Conservation (phyloP, 164 flowering plant species). For the Brasenia schreberi region DNA sequence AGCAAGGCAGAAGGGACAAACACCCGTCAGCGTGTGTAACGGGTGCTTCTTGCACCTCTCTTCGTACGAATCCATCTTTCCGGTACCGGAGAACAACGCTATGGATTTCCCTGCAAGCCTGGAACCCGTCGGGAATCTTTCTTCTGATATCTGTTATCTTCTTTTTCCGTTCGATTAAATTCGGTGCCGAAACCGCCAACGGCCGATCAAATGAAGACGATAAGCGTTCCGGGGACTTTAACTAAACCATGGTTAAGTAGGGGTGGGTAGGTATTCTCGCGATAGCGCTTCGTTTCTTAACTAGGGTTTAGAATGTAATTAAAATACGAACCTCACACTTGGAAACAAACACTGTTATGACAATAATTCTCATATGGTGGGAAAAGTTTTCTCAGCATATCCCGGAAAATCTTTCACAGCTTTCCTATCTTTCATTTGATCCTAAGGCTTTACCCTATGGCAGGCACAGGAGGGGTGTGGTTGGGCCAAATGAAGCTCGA, state of each 20-base stretch:
- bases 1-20: slow-evolving; percentile 51
- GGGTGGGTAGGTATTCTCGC: not conserved
- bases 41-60: slow-evolving; percentile 65
- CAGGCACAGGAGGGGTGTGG: no score
- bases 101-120: not conserved
- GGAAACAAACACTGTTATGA: no score
- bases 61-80: not conserved
- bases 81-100: not conserved
- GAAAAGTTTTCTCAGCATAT: no score
- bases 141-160: not conserved
- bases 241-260: not conserved
- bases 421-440: no score
- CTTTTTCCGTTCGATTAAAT: not conserved
- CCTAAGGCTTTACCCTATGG: no score
- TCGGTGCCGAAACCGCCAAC: not conserved
- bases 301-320: not conserved
- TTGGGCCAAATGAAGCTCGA: no score
- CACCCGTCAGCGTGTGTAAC: slow-evolving; percentile 33
- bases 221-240: not conserved
- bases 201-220: not conserved
- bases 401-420: no score
- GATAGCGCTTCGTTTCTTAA: not conserved
- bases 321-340: no score
- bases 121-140: not conserved
- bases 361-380: no score